These are phyloP conservation scores for Haplosporangium sp. DNA, from an alignment of 371 early-diverging fungal species.

Conservation along the genomic window DNA sequence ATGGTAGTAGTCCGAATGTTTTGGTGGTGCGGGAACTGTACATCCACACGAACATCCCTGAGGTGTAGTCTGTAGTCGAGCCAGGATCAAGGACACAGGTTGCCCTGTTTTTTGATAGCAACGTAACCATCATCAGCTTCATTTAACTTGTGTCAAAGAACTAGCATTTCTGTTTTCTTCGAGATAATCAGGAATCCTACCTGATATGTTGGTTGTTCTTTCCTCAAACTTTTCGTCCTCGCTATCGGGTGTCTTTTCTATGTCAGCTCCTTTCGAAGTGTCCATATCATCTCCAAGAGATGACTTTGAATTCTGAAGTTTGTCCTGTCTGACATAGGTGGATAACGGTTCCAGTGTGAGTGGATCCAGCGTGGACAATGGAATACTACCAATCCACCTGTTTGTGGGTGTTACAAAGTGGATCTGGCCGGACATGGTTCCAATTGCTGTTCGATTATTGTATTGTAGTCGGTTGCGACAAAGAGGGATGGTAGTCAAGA, in stretches of 20 bases:
- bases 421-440: constrained; percentile 39
- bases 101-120: constrained; percentile 15
- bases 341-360: constrained; percentile 47
- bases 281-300: neutral
- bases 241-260: neutral
- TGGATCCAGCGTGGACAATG: constrained; percentile 40
- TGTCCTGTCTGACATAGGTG: constrained; percentile 32
- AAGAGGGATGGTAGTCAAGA: too few relatives aligned
- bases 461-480: too few relatives aligned
- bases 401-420: constrained; percentile 54
- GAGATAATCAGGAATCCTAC: constrained; percentile 1
- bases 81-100: constrained; percentile 43
- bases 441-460: too few relatives aligned
- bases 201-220: constrained; percentile 36
- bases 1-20: constrained; percentile 49
- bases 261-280: neutral
- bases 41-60: constrained; percentile 49
- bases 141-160: neutral
- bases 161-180: neutral
- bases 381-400: constrained; percentile 51
- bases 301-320: neutral
- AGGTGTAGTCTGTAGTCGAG: constrained; percentile 40
- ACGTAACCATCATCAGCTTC: neutral
- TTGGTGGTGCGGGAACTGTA: constrained; percentile 43
- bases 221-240: constrained; percentile 18